Percentiles rank a stretch among this genome's conserved stretches.
These are phyloP conservation scores for Pisolithus albus DNA, from an alignment of 768 basidiomycete species.

Conservation along the genomic window DNA sequence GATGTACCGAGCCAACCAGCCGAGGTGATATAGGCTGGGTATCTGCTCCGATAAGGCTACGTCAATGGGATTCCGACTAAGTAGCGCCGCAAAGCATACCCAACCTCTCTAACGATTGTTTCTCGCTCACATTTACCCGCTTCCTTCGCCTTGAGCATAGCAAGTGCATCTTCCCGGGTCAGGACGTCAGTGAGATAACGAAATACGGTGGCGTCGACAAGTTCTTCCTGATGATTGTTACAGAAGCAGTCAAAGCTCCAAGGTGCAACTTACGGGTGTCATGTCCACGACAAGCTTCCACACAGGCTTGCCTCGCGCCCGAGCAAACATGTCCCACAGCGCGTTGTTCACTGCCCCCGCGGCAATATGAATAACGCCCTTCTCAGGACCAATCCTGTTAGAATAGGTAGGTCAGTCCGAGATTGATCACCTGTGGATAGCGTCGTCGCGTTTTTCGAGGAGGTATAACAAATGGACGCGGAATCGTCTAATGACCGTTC, in stretches of 20 bases:
- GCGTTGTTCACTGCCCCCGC: conserved; percentile 88
- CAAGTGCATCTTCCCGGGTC: conserved; percentile 84
- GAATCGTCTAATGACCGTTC: neutral
- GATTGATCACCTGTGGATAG: neutral
- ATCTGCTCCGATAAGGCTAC: conserved; percentile 36
- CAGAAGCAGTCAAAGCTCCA: neutral
- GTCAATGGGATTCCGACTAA: neutral
- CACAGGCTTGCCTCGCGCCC: conserved; percentile 72
- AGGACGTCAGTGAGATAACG: conserved; percentile 92
- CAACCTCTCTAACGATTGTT: conserved; percentile 59
- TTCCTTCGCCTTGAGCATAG: conserved; percentile 71
- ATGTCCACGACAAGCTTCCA: conserved; percentile 95
- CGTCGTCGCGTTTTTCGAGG: neutral
- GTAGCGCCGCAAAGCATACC: conserved; percentile 34
- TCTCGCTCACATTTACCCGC: conserved; percentile 75
- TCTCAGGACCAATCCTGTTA: conserved; percentile 83
- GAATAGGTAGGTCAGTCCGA: neutral
- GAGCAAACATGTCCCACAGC: conserved; percentile 89
- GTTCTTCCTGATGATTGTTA: conserved; percentile 50
- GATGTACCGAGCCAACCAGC: conserved; percentile 79
- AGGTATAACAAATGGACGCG: too few relatives aligned
- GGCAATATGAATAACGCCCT: conserved; percentile 91
- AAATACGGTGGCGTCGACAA: conserved; percentile 72
- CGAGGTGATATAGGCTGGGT: conserved; percentile 91
- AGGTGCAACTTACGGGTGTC: conserved; percentile 47